Evolutionary conservation across 176 grass and related monocot genomes (phyloP).

Genomic region (Juncus effusus): DNA sequence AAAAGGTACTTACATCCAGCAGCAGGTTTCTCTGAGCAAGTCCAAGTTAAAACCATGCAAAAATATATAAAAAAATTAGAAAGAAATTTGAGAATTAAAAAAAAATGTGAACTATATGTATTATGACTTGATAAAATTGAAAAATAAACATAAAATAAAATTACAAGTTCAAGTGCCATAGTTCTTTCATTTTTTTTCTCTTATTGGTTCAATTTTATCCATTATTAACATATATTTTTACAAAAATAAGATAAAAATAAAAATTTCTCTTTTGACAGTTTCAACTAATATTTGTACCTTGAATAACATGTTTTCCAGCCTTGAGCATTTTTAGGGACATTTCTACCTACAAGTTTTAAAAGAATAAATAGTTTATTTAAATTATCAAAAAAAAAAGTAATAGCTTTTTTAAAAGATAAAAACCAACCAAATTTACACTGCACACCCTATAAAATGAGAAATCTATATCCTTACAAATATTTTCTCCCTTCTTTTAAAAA

Average conservation of each 20-base stretch:
- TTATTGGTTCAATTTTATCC: background rate
- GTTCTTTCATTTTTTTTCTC: background rate
- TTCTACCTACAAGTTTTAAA: conserved; percentile 62
- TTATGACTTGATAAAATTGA: background rate
- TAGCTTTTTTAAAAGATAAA: too few relatives aligned
- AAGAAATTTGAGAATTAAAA: background rate
- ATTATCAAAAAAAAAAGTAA: too few relatives aligned
- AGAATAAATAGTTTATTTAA: background rate
- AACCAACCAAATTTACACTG: too few relatives aligned
- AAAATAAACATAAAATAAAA: conserved; percentile 8
- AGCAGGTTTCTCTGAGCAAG: conserved; percentile 84
- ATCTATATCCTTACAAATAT: too few relatives aligned
- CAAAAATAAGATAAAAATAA: too few relatives aligned
- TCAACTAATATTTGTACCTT: conserved; percentile 52
- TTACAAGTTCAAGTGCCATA: background rate
- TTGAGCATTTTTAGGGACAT: conserved; percentile 79
- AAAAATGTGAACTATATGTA: background rate
- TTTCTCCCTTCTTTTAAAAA: too few relatives aligned
- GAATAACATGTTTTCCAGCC: conserved; percentile 91
- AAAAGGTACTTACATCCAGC: conserved; percentile 69
- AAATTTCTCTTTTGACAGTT: too few relatives aligned
- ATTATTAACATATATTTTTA: background rate
- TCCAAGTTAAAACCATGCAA: conserved; percentile 38
- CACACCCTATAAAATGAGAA: too few relatives aligned
- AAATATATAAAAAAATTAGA: conserved; percentile 34